phyloP scores from a whole-genome alignment of 345 rosid genomes.

The Eucalyptus cladocalyx region DNA sequence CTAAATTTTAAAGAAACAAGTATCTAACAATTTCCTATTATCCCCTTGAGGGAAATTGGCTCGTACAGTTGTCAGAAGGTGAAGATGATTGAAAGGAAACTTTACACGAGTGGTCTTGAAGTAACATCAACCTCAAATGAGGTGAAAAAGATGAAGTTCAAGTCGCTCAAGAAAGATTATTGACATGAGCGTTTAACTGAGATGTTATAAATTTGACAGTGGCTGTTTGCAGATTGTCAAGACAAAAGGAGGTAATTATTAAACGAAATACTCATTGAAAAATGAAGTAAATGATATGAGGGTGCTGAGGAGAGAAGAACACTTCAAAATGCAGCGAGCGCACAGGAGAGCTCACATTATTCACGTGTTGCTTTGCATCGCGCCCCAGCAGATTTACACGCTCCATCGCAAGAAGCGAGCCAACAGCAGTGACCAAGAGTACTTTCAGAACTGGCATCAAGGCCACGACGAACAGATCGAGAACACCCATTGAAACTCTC shows the following conservation, averaged over 20 bases:
- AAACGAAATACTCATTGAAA: neutral
- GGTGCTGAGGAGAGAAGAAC: neutral
- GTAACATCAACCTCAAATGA: neutral
- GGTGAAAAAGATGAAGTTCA: neutral
- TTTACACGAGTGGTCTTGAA: neutral
- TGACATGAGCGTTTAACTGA: neutral
- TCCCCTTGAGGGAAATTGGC: neutral
- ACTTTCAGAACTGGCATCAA: constrained; percentile 22
- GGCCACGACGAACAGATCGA: constrained; percentile 10
- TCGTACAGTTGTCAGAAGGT: neutral
- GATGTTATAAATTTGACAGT: neutral
- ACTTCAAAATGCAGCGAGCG: neutral
- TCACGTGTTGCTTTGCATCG: constrained; percentile 1
- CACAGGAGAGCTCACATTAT: neutral
- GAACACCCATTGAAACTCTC: neutral
- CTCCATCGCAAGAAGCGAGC: constrained; percentile 12
- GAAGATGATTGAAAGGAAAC: neutral
- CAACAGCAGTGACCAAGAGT: constrained; percentile 10
- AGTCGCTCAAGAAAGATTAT: neutral
- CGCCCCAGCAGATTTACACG: constrained; percentile 2
- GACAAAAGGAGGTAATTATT: neutral
- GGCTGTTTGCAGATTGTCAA: neutral
- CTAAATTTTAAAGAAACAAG: neutral
- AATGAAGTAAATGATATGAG: neutral
- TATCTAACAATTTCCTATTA: neutral